Conservation (phyloP, 73 alveolate genomes). For the Tetrahymena malaccensis region DNA sequence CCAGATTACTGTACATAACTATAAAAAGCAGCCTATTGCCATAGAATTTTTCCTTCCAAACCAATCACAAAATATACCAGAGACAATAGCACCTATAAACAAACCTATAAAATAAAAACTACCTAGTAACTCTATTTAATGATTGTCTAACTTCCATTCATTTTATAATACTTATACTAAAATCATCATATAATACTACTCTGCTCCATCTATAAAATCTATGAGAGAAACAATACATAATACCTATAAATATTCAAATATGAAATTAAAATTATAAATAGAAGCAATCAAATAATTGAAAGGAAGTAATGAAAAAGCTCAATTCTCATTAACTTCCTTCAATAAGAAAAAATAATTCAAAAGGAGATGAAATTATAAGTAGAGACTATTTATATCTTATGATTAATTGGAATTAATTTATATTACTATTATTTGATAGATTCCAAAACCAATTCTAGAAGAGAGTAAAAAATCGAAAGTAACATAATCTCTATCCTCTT, state of each 20-base stretch:
- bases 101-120: conserved; percentile 19
- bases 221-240: not conserved
- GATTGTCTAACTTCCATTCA: conserved; percentile 7
- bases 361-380: too few relatives aligned
- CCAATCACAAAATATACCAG: conserved; percentile 11
- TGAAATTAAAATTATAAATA: not conserved
- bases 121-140: conserved; percentile 7
- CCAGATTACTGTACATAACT: conserved; percentile 4
- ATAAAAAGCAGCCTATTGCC: conserved; percentile 15
- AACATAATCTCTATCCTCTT: not conserved
- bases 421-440: conserved; percentile 2
- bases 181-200: conserved; percentile 6
- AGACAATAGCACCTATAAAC: conserved; percentile 24
- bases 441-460: conserved; percentile 4
- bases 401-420: not conserved
- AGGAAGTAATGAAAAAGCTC: too few relatives aligned
- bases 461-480: conserved; percentile 31
- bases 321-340: too few relatives aligned
- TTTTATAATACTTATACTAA: conserved; percentile 9
- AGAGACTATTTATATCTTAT: too few relatives aligned
- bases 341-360: not conserved
- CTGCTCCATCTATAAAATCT: conserved; percentile 40
- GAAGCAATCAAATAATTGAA: not conserved
- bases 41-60: conserved; percentile 14
- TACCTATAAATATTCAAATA: not conserved